phyloP scores from a whole-genome alignment of 352 stramenopile species.

The Globisporangium emineosum region DNA sequence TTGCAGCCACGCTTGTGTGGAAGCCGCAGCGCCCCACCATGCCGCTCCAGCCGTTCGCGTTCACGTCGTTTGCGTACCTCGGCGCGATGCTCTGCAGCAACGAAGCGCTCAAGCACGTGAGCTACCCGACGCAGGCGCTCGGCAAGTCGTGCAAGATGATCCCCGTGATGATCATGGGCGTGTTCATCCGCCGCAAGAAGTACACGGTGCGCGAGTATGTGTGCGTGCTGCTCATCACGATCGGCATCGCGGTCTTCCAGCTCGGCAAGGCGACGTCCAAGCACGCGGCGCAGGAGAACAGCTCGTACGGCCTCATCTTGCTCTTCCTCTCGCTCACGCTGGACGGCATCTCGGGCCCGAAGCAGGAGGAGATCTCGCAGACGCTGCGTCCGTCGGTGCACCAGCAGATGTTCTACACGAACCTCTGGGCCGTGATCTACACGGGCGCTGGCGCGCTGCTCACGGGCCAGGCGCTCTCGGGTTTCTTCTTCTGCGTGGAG shows the following conservation, averaged over 20 bases:
- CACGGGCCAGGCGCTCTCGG: constrained; percentile 67
- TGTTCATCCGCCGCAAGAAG: constrained; percentile 90
- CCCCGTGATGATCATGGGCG: constrained; percentile 94
- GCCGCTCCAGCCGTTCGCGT: constrained; percentile 79
- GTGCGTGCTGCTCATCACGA: constrained; percentile 89
- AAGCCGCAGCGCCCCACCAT: constrained; percentile 64
- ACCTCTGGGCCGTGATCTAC: constrained; percentile 87
- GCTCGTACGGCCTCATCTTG: constrained; percentile 83
- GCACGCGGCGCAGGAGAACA: constrained; percentile 83
- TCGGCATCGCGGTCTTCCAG: constrained; percentile 89
- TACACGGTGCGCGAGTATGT: constrained; percentile 89
- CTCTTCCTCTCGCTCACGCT: constrained; percentile 93
- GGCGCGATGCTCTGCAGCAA: constrained; percentile 91
- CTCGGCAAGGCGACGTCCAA: constrained; percentile 79
- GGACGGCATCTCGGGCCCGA: constrained; percentile 94
- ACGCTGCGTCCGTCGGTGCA: constrained; percentile 76
- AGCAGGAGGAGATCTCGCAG: constrained; percentile 91
- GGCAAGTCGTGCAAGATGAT: constrained; percentile 99
- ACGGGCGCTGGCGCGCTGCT: constrained; percentile 69
- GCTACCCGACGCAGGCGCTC: constrained; percentile 97
- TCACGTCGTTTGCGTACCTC: constrained; percentile 87
- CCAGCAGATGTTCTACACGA: constrained; percentile 91
- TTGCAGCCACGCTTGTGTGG: constrained; percentile 77
- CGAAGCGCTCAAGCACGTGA: constrained; percentile 93
- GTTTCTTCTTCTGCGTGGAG: constrained; percentile 77